Evolutionary conservation across 805 yeast genomes (phyloP).

Genomic region (Saturnispora besseyi): DNA sequence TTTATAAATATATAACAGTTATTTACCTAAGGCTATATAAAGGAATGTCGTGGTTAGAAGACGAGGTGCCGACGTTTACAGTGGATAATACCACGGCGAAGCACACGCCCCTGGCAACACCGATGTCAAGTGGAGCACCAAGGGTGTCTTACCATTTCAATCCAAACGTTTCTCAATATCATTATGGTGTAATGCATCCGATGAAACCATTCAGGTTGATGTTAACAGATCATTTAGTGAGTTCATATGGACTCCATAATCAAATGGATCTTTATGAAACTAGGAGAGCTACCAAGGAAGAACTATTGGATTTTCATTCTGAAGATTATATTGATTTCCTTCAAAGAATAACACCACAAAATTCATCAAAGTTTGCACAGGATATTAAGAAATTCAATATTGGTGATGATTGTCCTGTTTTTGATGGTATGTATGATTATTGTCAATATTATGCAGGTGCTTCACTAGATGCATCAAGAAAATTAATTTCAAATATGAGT

Average conservation of each 20-base stretch:
- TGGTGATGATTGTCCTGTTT: slow-evolving; percentile 91
- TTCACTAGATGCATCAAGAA: slow-evolving; percentile 84
- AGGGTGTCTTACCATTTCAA: slow-evolving; percentile 84
- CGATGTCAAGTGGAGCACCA: slow-evolving; percentile 29
- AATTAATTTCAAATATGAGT: slow-evolving; percentile 74
- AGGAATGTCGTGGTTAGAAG: slow-evolving; percentile 20
- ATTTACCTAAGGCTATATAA: not conserved
- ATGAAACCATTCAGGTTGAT: slow-evolving; percentile 94
- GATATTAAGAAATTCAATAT: slow-evolving; percentile 68
- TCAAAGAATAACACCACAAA: slow-evolving; percentile 68
- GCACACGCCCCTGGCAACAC: slow-evolving; percentile 35
- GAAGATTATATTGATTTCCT: slow-evolving; percentile 79
- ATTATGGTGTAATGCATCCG: slow-evolving; percentile 93
- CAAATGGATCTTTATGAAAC: slow-evolving; percentile 87
- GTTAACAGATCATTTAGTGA: slow-evolving; percentile 87
- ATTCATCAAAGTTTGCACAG: slow-evolving; percentile 47
- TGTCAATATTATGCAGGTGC: slow-evolving; percentile 89
- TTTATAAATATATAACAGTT: not conserved
- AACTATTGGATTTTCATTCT: slow-evolving; percentile 73
- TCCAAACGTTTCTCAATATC: slow-evolving; percentile 70
- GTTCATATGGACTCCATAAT: slow-evolving; percentile 76
- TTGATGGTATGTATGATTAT: slow-evolving; percentile 91
- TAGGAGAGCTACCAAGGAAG: slow-evolving; percentile 71
- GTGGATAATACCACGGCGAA: slow-evolving; percentile 18
- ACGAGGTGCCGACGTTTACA: slow-evolving; percentile 16